These are phyloP conservation scores for Zalaria sp. DNA, from an alignment of 2,329 filamentous ascomycete genomes.

Conservation along the genomic window DNA sequence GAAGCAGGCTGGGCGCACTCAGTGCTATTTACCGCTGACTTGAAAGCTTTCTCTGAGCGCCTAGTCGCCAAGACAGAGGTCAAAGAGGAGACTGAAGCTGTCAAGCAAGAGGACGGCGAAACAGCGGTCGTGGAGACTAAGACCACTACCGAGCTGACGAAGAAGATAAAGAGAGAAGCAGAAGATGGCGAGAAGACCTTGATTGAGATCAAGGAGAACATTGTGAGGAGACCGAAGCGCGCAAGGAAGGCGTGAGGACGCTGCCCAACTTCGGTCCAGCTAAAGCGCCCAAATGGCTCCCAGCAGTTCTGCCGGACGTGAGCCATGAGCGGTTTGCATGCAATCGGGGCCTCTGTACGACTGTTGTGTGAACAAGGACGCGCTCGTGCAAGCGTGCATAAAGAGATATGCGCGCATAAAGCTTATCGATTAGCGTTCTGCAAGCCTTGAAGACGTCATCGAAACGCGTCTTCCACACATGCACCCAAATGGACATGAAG, in stretches of 20 bases:
- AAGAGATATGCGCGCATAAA: no score
- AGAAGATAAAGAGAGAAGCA: slow-evolving; percentile 26
- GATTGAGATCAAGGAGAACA: slow-evolving; percentile 23
- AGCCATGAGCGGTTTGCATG: no score
- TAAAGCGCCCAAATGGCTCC: no score
- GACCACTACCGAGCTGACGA: slow-evolving; percentile 18
- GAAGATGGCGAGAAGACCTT: slow-evolving; percentile 24
- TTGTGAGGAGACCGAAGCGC: slow-evolving; percentile 21
- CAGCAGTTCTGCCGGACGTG: no score
- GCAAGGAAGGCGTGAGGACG: slow-evolving; percentile 13
- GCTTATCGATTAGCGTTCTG: no score
- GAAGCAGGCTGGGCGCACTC: slow-evolving; percentile 97
- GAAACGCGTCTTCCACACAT: no score
- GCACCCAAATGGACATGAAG: no score
- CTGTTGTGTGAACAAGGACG: no score
- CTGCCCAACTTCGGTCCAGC: no score
- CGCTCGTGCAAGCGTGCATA: no score
- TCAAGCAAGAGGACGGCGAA: slow-evolving; percentile 15
- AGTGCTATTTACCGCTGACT: slow-evolving; percentile 86
- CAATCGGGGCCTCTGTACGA: no score
- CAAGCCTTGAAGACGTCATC: no score
- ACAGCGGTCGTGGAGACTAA: slow-evolving; percentile 14
- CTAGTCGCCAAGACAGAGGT: slow-evolving; percentile 35
- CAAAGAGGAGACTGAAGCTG: slow-evolving; percentile 25
- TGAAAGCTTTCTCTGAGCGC: slow-evolving; percentile 67